Percentiles rank a stretch among this genome's conserved stretches.
These are phyloP conservation scores for Vaccinium darrowii DNA, from an alignment of 148 eudicot genomes.

Conservation along the genomic window DNA sequence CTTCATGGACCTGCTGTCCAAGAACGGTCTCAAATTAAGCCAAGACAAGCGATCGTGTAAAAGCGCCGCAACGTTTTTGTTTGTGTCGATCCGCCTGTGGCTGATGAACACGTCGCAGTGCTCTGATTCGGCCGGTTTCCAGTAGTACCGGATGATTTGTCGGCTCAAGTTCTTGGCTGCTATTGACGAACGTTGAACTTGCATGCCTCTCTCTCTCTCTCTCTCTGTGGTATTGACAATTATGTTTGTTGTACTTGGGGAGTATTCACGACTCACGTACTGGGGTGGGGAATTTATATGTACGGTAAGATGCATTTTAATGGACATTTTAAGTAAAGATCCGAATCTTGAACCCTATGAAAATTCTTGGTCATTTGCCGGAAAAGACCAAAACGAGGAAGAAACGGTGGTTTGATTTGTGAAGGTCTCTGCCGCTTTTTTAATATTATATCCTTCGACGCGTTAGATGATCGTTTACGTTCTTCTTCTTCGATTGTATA, in stretches of 20 bases:
- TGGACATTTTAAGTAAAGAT: too few species aligned
- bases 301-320: neutral
- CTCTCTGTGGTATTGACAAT: neutral
- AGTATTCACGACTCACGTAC: neutral
- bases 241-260: neutral
- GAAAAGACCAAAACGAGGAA: too few species aligned
- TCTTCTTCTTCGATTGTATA: too few species aligned
- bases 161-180: neutral
- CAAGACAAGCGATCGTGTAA: slow-evolving; percentile 28
- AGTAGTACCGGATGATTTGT: neutral
- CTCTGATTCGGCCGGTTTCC: neutral
- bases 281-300: neutral
- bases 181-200: neutral
- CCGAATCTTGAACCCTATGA: too few species aligned
- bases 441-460: too few species aligned
- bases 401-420: too few species aligned
- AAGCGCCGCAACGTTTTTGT: slow-evolving; percentile 39
- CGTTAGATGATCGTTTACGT: too few species aligned
- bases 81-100: slow-evolving; percentile 47
- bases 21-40: slow-evolving; percentile 34
- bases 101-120: slow-evolving; percentile 42
- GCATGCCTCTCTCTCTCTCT: slow-evolving; percentile 5
- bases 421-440: too few species aligned
- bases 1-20: slow-evolving; percentile 47
- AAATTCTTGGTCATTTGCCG: too few species aligned